phyloP scores from a whole-genome alignment of 2,329 filamentous ascomycete genomes.

The Epichloe sylvatica region DNA sequence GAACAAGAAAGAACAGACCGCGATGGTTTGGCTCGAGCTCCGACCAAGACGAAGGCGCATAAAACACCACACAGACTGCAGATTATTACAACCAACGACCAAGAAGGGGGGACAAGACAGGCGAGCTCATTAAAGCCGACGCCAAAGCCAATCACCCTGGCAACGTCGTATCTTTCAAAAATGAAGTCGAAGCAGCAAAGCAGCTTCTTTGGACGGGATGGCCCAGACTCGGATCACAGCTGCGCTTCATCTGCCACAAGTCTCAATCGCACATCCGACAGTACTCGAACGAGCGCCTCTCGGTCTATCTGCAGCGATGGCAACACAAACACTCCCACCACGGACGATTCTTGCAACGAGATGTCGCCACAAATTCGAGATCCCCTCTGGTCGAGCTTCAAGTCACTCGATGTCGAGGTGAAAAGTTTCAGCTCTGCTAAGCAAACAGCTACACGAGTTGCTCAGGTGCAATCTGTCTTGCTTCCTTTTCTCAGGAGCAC shows the following conservation, averaged over 20 bases:
- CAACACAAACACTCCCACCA: constrained; percentile 21
- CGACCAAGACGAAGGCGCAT: background rate
- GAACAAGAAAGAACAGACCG: constrained; percentile 12
- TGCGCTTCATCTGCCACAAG: constrained; percentile 34
- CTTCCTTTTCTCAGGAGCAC: constrained; percentile 66
- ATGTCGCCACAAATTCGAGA: constrained; percentile 32
- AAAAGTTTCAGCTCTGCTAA: constrained; percentile 53
- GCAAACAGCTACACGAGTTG: constrained; percentile 58
- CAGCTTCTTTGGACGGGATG: constrained; percentile 23
- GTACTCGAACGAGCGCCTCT: constrained; percentile 22
- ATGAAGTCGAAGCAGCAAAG: constrained; percentile 34
- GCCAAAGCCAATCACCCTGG: constrained; percentile 27
- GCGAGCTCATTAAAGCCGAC: constrained; percentile 24
- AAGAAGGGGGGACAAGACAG: constrained; percentile 10
- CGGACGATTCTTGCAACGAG: constrained; percentile 33
- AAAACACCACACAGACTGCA: constrained; percentile 15
- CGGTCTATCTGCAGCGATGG: constrained; percentile 26
- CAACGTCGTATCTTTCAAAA: constrained; percentile 36
- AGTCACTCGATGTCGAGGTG: constrained; percentile 34
- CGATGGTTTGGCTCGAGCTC: background rate
- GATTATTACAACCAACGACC: constrained; percentile 14
- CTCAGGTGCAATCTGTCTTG: constrained; percentile 56
- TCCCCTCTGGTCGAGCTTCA: constrained; percentile 41
- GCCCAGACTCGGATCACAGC: constrained; percentile 27
- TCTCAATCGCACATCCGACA: constrained; percentile 27